These are phyloP conservation scores for Stephania japonica DNA, from an alignment of 164 flowering plant species.

Conservation along the genomic window DNA sequence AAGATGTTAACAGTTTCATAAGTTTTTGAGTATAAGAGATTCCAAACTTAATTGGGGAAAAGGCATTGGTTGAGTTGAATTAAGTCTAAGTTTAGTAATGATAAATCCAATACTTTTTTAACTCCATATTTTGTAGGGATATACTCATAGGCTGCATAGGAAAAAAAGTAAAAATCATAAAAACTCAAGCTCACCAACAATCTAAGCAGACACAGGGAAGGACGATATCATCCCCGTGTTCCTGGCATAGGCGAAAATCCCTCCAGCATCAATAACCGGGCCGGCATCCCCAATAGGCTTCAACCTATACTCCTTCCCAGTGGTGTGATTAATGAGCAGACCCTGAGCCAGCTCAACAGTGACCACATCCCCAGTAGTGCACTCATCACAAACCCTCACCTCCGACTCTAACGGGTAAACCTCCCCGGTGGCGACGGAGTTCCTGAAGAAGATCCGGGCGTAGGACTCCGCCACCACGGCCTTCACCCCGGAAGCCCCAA, in stretches of 20 bases:
- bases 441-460: slow-evolving; percentile 90
- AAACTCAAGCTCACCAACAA: not conserved
- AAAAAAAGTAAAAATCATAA: too few species aligned
- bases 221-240: slow-evolving; percentile 85
- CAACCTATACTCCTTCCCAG: slow-evolving; percentile 76
- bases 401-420: slow-evolving; percentile 87
- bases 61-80: too few species aligned
- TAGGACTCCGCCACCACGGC: slow-evolving; percentile 95
- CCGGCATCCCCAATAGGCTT: slow-evolving; percentile 98
- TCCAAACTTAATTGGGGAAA: too few species aligned
- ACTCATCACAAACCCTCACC: slow-evolving; percentile 76
- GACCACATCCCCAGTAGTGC: slow-evolving; percentile 75
- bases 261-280: slow-evolving; percentile 94
- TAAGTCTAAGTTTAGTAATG: too few species aligned
- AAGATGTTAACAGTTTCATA: too few species aligned
- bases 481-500: slow-evolving; percentile 75
- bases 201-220: slow-evolving; percentile 18
- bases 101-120: too few species aligned
- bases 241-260: slow-evolving; percentile 91
- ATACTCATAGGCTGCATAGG: too few species aligned
- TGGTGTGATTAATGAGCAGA: slow-evolving; percentile 69
- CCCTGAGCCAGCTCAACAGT: slow-evolving; percentile 65
- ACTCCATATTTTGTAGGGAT: too few species aligned
- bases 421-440: slow-evolving; percentile 92
- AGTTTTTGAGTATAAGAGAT: too few species aligned